These are phyloP conservation scores for Paralagenidium karlingii DNA, from an alignment of 352 stramenopile species.

Conservation along the genomic window DNA sequence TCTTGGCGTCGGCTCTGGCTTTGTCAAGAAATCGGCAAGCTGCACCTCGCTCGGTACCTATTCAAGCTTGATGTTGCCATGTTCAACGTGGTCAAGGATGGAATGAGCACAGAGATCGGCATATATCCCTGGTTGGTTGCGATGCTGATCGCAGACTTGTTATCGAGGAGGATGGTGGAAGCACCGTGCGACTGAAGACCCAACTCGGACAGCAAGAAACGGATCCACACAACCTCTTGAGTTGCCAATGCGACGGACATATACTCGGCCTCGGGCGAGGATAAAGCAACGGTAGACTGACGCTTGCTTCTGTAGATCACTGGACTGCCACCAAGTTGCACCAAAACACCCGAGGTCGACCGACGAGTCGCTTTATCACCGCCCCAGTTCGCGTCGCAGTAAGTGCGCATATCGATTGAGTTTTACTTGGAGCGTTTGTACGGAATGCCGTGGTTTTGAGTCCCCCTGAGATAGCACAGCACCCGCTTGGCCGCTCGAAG, in stretches of 20 bases:
- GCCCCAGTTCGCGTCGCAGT: background rate
- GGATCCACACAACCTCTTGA: background rate
- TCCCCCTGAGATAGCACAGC: too few species aligned
- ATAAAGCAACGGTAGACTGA: background rate
- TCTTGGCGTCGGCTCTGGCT: conserved; percentile 7
- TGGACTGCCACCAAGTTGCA: background rate
- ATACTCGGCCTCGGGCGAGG: background rate
- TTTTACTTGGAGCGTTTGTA: too few species aligned
- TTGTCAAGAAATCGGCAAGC: conserved; percentile 11
- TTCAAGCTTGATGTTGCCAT: too few species aligned
- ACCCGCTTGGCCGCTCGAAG: too few species aligned
- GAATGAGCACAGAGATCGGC: too few species aligned
- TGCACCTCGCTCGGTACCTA: too few species aligned
- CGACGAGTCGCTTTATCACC: background rate
- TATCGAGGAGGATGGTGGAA: background rate
- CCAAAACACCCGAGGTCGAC: background rate
- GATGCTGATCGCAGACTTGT: background rate
- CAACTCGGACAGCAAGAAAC: background rate
- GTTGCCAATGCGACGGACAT: background rate
- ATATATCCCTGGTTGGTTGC: background rate
- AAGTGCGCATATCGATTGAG: too few species aligned
- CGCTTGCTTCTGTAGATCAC: background rate
- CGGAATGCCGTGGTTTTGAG: too few species aligned
- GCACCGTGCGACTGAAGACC: background rate
- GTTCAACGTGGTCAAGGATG: too few species aligned